Evolutionary conservation across 108 stramenopile species (phyloP).

Genomic region (Stephanodiscus triporus): DNA sequence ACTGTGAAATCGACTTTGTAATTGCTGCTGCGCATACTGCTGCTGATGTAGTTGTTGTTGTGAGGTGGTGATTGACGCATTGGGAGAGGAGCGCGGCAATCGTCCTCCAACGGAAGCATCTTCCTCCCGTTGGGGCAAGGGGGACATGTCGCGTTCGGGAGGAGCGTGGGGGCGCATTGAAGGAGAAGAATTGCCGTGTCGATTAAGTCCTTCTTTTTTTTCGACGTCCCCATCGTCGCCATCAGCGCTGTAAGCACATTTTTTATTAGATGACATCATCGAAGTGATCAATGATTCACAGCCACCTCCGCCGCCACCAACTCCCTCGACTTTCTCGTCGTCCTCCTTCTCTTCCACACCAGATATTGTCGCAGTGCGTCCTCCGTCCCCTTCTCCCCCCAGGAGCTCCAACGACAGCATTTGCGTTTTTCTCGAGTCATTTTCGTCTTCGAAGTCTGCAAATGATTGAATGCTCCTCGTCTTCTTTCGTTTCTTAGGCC

Average conservation of each 20-base stretch:
- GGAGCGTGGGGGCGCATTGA: not conserved
- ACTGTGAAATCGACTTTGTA: not conserved
- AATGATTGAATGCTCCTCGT: not conserved
- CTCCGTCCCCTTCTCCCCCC: not conserved
- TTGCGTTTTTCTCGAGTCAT: not conserved
- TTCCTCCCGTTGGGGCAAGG: not conserved
- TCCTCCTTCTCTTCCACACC: not conserved
- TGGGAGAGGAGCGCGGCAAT: not conserved
- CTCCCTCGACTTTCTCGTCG: not conserved
- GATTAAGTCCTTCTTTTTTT: not conserved
- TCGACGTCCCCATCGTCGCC: not conserved
- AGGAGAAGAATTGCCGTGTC: not conserved
- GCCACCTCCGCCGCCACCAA: not conserved
- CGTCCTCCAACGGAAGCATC: not conserved
- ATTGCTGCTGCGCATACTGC: slow-evolving; percentile 6
- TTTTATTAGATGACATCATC: not conserved
- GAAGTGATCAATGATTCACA: not conserved
- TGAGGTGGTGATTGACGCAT: not conserved
- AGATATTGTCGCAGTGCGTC: not conserved
- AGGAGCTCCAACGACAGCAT: not conserved
- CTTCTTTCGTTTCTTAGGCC: not conserved
- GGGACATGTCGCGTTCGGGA: not conserved
- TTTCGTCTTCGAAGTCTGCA: not conserved
- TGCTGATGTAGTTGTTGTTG: not conserved
- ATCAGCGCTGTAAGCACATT: not conserved